These are phyloP conservation scores for Neofusicoccum umdonicola DNA, from an alignment of 2,329 filamentous ascomycete species.

Conservation along the genomic window DNA sequence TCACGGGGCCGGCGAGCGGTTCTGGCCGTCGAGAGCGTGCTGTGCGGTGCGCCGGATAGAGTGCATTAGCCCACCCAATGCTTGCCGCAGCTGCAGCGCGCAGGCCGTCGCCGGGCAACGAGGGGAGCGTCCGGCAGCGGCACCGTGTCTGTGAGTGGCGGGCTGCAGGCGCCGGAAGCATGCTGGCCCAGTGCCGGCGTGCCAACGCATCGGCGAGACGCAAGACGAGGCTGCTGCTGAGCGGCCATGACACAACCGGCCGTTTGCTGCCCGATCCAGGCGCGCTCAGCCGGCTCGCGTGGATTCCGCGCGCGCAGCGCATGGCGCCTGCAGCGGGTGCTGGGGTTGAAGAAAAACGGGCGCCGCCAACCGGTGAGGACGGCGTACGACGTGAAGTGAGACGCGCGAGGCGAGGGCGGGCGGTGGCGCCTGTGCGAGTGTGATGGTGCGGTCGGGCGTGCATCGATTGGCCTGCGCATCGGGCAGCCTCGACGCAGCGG, in stretches of 20 bases:
- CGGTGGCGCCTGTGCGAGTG: not conserved
- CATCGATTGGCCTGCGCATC: not conserved
- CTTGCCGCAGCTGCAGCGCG: not conserved
- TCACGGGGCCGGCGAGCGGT: not conserved
- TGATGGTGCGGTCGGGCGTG: too few relatives aligned
- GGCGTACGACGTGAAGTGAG: not conserved
- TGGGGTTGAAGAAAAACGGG: not conserved
- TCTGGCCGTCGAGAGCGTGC: not conserved
- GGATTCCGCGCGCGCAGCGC: not conserved
- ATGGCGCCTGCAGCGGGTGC: conserved; percentile 8
- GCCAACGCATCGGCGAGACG: conserved; percentile 11
- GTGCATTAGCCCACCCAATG: not conserved
- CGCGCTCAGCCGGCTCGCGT: not conserved
- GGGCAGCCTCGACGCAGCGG: not conserved
- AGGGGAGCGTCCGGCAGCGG: not conserved
- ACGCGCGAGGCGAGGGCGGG: not conserved
- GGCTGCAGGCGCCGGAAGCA: conserved; percentile 6
- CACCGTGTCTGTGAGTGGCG: too few relatives aligned
- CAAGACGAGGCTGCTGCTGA: not conserved
- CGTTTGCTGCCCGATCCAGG: not conserved
- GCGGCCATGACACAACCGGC: not conserved
- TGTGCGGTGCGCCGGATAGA: not conserved
- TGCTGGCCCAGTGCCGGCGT: not conserved
- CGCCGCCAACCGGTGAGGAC: not conserved
- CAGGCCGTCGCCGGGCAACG: not conserved